A percentile compares a stretch with the other conserved stretches of the same genome.
phyloP scores from a whole-genome alignment of 2,329 filamentous ascomycete species.

The Samsoniella hepiali region DNA sequence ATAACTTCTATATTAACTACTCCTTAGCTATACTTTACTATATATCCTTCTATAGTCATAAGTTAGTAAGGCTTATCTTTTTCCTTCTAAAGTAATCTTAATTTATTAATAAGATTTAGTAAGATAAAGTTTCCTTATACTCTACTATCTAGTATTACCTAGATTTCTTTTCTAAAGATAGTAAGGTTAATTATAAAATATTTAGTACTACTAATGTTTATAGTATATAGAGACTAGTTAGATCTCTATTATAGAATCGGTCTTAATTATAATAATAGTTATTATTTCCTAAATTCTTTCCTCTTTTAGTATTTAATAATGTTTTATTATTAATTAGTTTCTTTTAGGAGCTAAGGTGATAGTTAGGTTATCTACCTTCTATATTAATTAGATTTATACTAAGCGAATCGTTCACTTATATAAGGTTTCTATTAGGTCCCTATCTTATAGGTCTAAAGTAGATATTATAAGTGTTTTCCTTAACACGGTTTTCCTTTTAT shows the following conservation, averaged over 20 bases:
- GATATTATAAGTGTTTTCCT: too few relatives aligned
- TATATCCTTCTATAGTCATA: neutral
- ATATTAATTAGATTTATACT: too few relatives aligned
- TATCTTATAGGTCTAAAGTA: too few relatives aligned
- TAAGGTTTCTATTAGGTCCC: too few relatives aligned
- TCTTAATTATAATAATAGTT: neutral
- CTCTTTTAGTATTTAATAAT: neutral
- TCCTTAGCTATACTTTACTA: neutral
- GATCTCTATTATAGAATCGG: neutral
- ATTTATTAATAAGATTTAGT: neutral
- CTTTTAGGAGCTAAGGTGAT: neutral
- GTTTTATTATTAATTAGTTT: neutral
- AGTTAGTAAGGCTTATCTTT: neutral
- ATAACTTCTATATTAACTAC: neutral
- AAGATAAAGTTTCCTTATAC: neutral
- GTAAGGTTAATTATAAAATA: neutral
- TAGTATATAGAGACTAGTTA: neutral
- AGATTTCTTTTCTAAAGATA: neutral
- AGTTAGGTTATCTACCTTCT: neutral
- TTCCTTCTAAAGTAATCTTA: neutral
- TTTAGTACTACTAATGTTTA: neutral
- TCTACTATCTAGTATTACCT: neutral
- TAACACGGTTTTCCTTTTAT: too few relatives aligned
- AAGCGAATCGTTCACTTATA: too few relatives aligned
- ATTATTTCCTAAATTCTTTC: too few relatives aligned